Base-by-base conservation (phyloP, 805 yeast genomes). In the Barnettozyma pratensis region DNA sequence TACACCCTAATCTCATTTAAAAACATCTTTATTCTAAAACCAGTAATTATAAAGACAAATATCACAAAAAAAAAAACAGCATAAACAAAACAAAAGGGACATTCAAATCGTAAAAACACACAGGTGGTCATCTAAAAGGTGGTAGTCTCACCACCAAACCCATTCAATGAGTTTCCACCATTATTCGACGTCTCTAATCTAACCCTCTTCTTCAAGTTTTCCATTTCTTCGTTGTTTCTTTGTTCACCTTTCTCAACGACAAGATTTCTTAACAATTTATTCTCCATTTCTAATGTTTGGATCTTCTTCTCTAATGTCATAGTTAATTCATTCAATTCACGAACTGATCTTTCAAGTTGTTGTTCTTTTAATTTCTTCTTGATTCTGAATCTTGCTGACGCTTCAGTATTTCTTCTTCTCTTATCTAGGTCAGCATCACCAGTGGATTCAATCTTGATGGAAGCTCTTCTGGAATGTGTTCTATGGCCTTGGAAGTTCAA, bases 291-390 rank as follows among this genome's bases (percentile, higher is more conserved):
- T 55, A 92, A 70, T 48, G 92, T 87, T 65, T 83, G 83, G 50
- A 94, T 80, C 61, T 82, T 82, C 60, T 78, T 75, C 65, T 90
- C 96, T 53, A 90, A 73, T 26, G 71, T 70, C 42, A 72, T 68
- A 12, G 91, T 82, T 52, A 79, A 68, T 32, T 86, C 91, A 57
- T 80, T 81, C 57, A 92, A 73, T 51, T 85, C 91, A 57, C 79
- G 78, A 19, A 91, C 76, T 50, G 76, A 80, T 50, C 81, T 73
- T 67, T 91, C 96, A 82, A 92, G 78, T 63, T 91, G 92, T 68
- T 87, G 94, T 69, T 92, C 97, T 65, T 88, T 86, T 68, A 85
- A 61, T 75, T 92, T 91, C 80, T 87, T 90, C 76, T 88, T 89
- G 63, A 89, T 79, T 54, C 99, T 77, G 73, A 92, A 92, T 51